Evolutionary conservation across 441 rosid species (phyloP), one percentile per base, ranked within the genome.

Genomic region (Capsella rubella): DNA sequence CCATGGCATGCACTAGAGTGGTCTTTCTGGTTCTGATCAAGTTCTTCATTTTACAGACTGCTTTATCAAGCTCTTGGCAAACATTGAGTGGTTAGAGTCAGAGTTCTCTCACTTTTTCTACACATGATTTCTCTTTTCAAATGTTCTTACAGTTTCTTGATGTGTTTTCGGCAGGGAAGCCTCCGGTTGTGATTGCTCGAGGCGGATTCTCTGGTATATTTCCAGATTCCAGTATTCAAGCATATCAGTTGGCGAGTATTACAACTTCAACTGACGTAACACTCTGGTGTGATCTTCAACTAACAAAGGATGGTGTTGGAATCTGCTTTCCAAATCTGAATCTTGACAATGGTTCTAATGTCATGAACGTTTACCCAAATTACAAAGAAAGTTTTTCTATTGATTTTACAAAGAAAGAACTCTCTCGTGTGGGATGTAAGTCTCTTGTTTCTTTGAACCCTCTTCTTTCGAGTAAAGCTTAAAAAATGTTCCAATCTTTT

Each of bases 131-230:
- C 55, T 34, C 5, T 52, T 16, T 9, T 9, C 6, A 4, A 47
- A 47, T 35, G 50, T 40, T 53, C 16, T 54, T 63, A 55, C 59
- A 75, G 7, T 46, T 49, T 55, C 29, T 39, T 69, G 32, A 15
- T 71, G 29, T 57, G 10, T 40, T 31, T 61, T 40, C 31, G 45
- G 83, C 93, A 92, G 98, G 97, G 64, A 67, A 73, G 11, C 58
- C 77, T 42, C 97, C 98, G 1, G 54, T 76, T 10, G 95, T 95
- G 45, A 56, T 95, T 8, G 98, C 99, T 29, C 83, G 82, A 28
- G 97, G 98, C 14, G 97, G 99, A 21, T 92, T 92, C 82, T 92
- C 97, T 0, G 98, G 99, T 61, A 5, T 89, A 15, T 80, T 90
- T 67, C 85, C 97, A 0, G 89, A 86, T 84, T 90, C 96, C 31